Base-by-base conservation (phyloP, 192 early-diverging fungal species). In the Helicostylum pulchrum region DNA sequence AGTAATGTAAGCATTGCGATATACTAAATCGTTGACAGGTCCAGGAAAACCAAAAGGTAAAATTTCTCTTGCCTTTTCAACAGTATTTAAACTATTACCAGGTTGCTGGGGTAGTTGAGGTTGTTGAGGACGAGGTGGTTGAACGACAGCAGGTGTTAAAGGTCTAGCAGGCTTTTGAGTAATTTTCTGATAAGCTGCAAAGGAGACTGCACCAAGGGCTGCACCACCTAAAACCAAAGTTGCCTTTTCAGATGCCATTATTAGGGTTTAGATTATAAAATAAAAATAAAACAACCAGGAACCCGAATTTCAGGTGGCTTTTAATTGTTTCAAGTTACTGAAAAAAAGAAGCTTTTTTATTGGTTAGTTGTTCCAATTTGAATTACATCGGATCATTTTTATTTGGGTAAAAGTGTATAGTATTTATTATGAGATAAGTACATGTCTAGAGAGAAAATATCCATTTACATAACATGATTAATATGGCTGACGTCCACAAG, bases 21-120 rank as follows among this genome's bases (percentile, higher is more conserved):
- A 57, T 11, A 92, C 67, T 19, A 87, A 67, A 67, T 94, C 92
- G 48, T 84, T 86, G n/a, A 93, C 74, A 4, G 92, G 90, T 19
- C 90, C 77, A 11, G 74, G 76, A 19, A 48, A 31, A 49, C 78
- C 77, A 66, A 69, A 62, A 21, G 77, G 65, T 21, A 76, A 30
- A 45, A 77, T 78, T 5, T 63, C 15, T 47, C 58, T 68, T 11
- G 71, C 68, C 19, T 68, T 65, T 48, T 78, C 69, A 20, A 70
- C 15, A 10, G 70, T 44, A 32, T 53, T 46, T 0, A 54, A 19
- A 20, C 56, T 11, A 10, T 42, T 39, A 39, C 19, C 8, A 11
- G 63, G 59, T 39, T 53, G 32, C 2, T 51, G 32, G 5, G 58
- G 54, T 32, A 19, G 44, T 7, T 52, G 46, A 53, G 59, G 54